Percentiles rank a stretch among this genome's conserved stretches.
These are phyloP conservation scores for Aspergillus indologenus DNA, from an alignment of 495 filamentous ascomycete genomes.

Conservation along the genomic window DNA sequence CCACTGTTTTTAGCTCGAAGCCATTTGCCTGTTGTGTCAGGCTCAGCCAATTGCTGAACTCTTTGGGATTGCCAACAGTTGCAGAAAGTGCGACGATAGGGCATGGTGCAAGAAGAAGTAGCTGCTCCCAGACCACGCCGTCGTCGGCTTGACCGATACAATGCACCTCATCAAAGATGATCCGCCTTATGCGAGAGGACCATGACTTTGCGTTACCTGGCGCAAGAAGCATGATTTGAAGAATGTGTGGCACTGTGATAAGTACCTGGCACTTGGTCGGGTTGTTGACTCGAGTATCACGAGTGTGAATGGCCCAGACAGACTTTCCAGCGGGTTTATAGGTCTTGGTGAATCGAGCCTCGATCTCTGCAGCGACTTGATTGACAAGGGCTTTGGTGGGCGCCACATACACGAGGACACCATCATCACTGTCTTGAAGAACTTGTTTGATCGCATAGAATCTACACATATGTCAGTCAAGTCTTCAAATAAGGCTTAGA, in stretches of 20 bases:
- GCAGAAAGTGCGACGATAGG: slow-evolving; percentile 79
- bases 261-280: slow-evolving; percentile 68
- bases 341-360: slow-evolving; percentile 63
- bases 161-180: slow-evolving; percentile 86
- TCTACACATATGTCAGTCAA: slow-evolving; percentile 7
- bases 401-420: slow-evolving; percentile 72
- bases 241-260: slow-evolving; percentile 72
- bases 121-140: slow-evolving; percentile 77
- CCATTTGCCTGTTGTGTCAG: slow-evolving; percentile 56
- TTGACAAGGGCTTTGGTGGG: slow-evolving; percentile 82
- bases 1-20: slow-evolving; percentile 59
- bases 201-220: slow-evolving; percentile 66
- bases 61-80: slow-evolving; percentile 71
- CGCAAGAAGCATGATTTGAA: slow-evolving; percentile 74
- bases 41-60: slow-evolving; percentile 66
- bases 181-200: slow-evolving; percentile 62
- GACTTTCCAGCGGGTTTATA: slow-evolving; percentile 57
- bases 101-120: slow-evolving; percentile 69
- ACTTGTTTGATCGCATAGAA: slow-evolving; percentile 82
- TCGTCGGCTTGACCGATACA: slow-evolving; percentile 75
- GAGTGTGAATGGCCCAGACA: slow-evolving; percentile 76
- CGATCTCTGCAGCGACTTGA: slow-evolving; percentile 75
- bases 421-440: slow-evolving; percentile 61
- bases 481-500: slow-evolving; percentile 5
- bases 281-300: slow-evolving; percentile 70